Percentiles rank a stretch among this genome's conserved stretches.
phyloP scores from a whole-genome alignment of 192 early-diverging fungal genomes.

The Podila verticillata region DNA sequence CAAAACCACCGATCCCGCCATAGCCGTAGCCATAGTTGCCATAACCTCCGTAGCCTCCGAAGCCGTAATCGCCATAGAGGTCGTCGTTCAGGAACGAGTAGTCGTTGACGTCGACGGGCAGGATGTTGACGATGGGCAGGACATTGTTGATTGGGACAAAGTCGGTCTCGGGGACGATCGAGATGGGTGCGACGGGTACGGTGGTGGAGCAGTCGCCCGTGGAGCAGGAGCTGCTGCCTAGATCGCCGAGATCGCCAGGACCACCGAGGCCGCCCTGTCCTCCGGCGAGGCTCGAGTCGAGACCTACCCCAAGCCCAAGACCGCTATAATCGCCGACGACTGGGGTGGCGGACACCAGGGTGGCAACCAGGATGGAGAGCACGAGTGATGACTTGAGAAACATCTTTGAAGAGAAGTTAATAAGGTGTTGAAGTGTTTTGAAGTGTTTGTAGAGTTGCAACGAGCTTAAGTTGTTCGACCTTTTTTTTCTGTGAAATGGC shows the following conservation, averaged over 20 bases:
- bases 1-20: neutral
- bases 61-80: neutral
- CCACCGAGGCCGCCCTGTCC: neutral
- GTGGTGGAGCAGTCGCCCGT: neutral
- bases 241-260: neutral
- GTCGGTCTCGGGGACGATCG: slow-evolving; percentile 32
- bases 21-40: slow-evolving; percentile 4
- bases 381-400: no score
- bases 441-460: no score
- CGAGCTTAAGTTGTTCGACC: no score
- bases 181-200: neutral
- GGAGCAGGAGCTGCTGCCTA: neutral
- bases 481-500: no score
- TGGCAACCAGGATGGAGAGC: no score
- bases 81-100: neutral
- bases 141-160: slow-evolving; percentile 32
- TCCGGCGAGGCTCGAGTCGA: neutral
- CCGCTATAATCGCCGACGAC: no score
- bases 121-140: slow-evolving; percentile 30
- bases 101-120: slow-evolving; percentile 24
- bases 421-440: no score
- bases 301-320: no score
- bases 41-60: neutral
- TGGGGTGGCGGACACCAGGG: no score
- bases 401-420: no score